These are phyloP conservation scores for Phaseolus lunatus DNA, from an alignment of 306 rosid genomes.

Conservation along the genomic window DNA sequence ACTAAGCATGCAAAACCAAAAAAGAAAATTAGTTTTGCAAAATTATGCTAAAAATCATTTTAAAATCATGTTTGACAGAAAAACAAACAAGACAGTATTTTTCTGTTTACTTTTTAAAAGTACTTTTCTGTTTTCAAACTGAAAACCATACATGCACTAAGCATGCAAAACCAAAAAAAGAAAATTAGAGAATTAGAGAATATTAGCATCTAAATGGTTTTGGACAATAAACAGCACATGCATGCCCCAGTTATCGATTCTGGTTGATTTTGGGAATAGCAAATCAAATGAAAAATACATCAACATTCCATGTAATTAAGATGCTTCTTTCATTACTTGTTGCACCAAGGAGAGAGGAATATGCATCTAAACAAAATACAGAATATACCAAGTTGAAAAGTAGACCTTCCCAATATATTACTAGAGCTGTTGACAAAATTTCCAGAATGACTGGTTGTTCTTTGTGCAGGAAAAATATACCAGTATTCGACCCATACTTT, in stretches of 20 bases:
- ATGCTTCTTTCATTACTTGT: not conserved
- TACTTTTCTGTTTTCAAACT: too few species aligned
- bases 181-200: too few species aligned
- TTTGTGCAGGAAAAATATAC: not conserved
- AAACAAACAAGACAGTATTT: too few species aligned
- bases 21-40: too few species aligned
- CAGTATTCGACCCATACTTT: not conserved
- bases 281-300: conserved; percentile 6
- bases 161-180: too few species aligned
- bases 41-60: too few species aligned
- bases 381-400: not conserved
- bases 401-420: not conserved
- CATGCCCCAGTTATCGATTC: conserved; percentile 1
- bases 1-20: too few species aligned
- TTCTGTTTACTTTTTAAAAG: too few species aligned
- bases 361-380: not conserved
- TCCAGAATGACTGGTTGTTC: not conserved
- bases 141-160: too few species aligned
- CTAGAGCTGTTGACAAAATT: conserved; percentile 1
- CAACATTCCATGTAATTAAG: not conserved
- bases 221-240: conserved; percentile 8
- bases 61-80: too few species aligned
- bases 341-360: not conserved
- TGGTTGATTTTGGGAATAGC: conserved; percentile 11
- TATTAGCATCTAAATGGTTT: not conserved